Evolutionary conservation across 1,139 yeast species (phyloP).

Genomic region (Geotrichum aggregatum): DNA sequence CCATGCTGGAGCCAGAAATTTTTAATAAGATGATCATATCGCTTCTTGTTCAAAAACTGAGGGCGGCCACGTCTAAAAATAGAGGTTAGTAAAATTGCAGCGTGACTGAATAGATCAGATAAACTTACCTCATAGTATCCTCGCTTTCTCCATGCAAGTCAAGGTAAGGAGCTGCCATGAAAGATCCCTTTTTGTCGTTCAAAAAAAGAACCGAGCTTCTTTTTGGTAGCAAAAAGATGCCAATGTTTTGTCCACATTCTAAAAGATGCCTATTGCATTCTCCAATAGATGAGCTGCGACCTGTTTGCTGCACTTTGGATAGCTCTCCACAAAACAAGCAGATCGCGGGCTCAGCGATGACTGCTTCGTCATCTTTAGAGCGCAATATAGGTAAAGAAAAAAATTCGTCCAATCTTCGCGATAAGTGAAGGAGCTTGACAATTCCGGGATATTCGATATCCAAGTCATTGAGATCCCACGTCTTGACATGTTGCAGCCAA

Average conservation of each 20-base stretch:
- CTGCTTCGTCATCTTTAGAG: conserved; percentile 31
- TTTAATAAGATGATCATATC: conserved; percentile 65
- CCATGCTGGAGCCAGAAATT: conserved; percentile 78
- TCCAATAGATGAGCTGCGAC: conserved; percentile 47
- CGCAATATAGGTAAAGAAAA: conserved; percentile 38
- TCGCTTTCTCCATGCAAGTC: conserved; percentile 87
- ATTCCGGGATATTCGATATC: conserved; percentile 64
- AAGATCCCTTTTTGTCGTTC: conserved; percentile 65
- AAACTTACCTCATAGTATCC: conserved; percentile 48
- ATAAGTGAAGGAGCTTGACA: conserved; percentile 54
- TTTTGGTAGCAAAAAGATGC: conserved; percentile 74
- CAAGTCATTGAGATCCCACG: neutral
- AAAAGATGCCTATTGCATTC: conserved; percentile 40
- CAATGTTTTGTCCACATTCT: conserved; percentile 59
- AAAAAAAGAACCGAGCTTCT: conserved; percentile 66
- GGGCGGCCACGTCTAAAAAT: conserved; percentile 60
- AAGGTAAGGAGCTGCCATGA: conserved; percentile 76
- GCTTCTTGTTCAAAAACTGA: conserved; percentile 55
- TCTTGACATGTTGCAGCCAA: conserved; percentile 10
- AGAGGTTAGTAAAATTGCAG: conserved; percentile 20
- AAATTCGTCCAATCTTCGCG: conserved; percentile 65
- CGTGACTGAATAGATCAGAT: neutral
- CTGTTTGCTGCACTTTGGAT: conserved; percentile 59
- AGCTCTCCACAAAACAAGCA: conserved; percentile 79
- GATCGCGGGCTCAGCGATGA: conserved; percentile 67